Evolutionary conservation across 106 monocot genomes (phyloP), one percentile per base, ranked within the genome.

Genomic region (Allium fistulosum): DNA sequence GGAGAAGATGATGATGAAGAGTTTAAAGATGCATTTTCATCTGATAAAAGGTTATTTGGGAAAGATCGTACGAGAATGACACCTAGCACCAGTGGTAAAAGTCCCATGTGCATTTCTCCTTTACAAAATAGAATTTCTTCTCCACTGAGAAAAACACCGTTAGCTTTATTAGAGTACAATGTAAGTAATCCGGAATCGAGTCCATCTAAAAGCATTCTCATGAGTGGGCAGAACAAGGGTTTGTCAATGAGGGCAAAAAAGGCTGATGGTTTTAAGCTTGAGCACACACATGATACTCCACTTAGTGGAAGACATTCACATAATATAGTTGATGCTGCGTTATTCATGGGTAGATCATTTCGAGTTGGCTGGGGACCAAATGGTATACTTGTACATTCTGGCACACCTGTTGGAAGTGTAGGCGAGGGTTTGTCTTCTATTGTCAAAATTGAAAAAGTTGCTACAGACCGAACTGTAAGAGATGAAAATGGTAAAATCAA

Each of bases 291-390:
- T 66, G 56, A 26, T 65, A 83, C 92, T 73, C 93, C 90, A 67
- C 63, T 93, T 59, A 26, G 66, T 15, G 80, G 81, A 26, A 48
- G 48, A 48, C 78, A 73, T 74, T 78, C 87, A 11, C 87, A 78
- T 69, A 85, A 90, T 26, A 67, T 93, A 65, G 82, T 87, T 53
- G 99, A 99, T 80, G 82, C 99, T 79, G 89, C 77, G 26, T 69
- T 99, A 27, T 93, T 99, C 66, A 99, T 99, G 99, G 99, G 99
- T 53, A 86, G 80, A 72, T 93, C 99, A 57, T 99, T 99, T 80
- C 89, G 93, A 72, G 90, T 90, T 51, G 99, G 99, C 15, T 99
- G 93, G 99, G 99, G 99, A 60, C 99, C 99, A 57, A 93, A 99
- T 81, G 99, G 93, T 28, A 53, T 88, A 17, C 87, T 99, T 77